Conservation (phyloP, 306 rosid species). For the Abrus pulchellus region DNA sequence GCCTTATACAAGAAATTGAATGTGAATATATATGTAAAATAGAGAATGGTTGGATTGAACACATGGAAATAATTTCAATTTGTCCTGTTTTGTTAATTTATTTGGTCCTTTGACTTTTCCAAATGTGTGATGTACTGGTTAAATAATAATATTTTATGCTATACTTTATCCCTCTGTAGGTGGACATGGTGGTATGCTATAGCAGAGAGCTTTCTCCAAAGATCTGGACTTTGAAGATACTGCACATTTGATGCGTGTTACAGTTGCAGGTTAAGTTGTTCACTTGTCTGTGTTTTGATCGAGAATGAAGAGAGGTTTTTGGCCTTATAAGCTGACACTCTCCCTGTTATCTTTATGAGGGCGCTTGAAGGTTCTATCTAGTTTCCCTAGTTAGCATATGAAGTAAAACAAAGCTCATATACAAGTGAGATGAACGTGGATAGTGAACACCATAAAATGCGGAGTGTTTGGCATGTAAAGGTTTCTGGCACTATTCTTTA, state of each 20-base stretch:
- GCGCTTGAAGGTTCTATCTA: constrained; percentile 24
- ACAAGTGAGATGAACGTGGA: constrained; percentile 13
- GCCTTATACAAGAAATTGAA: constrained; percentile 16
- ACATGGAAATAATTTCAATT: neutral
- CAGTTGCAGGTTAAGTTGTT: neutral
- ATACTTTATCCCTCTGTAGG: neutral
- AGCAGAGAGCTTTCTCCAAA: constrained; percentile 4
- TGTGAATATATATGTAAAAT: constrained; percentile 6
- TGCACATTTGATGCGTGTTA: neutral
- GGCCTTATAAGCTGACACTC: constrained; percentile 7
- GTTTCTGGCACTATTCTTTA: neutral
- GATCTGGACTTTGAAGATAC: constrained; percentile 9
- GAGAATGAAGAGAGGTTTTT: constrained; percentile 9
- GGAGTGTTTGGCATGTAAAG: neutral
- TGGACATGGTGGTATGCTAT: neutral
- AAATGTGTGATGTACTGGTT: constrained; percentile 19
- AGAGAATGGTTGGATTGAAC: neutral
- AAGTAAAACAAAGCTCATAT: constrained; percentile 22
- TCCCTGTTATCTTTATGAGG: constrained; percentile 3
- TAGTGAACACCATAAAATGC: neutral
- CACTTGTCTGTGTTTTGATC: constrained; percentile 30
- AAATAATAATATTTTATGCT: neutral
- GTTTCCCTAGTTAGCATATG: constrained; percentile 1
- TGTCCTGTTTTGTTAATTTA: neutral
- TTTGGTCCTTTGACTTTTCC: constrained; percentile 11